Evolutionary conservation across 148 eudicot genomes (phyloP), one percentile per base, ranked within the genome.

Genomic region (Arctostaphylos glauca): DNA sequence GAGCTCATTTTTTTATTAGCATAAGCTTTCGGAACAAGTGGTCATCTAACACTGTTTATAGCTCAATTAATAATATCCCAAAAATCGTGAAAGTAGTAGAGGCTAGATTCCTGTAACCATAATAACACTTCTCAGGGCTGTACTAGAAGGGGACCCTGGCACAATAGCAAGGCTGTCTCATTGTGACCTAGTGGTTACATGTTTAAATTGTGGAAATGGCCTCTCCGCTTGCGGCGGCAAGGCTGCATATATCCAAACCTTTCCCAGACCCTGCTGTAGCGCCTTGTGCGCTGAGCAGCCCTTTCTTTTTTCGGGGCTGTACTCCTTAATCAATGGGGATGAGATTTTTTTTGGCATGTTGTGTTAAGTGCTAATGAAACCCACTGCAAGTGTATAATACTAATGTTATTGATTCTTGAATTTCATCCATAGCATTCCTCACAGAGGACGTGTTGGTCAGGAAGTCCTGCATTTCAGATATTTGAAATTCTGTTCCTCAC

Each of bases 401-500:
- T 3, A 18, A 0, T 10, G 75, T 10, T 10, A 19, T 70, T 68
- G 31, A n/a, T n/a, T 10, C 64, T 52, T 54, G 77, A 71, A 80
- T 67, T 71, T 7, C n/a, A 53, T 52, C 41, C 13, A 9, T 70
- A 16, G 64, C 15, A 53, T 43, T 67, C 41, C 19, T 53, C 15
- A 6, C 44, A 18, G 5, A 12, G 6, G 71, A 46, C 9, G 12
- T 54, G 79, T 58, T 19, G 38, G 23, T 70, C 9, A 3, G 50
- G 41, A 49, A 72, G 14, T 78, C n/a, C 62, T 54, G 75, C 15
- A 81, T 56, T 71, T 68, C 21, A 38, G 79, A 16, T 3, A 41
- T 15, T 80, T 76, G 25, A 75, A 74, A 55, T 74, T n/a, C n/a
- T n/a, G n/a, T n/a, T n/a, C n/a, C n/a, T 58, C 72, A 67, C 53